These are phyloP conservation scores for Penstemon davidsonii DNA, from an alignment of 257 asterid species.

Conservation along the genomic window DNA sequence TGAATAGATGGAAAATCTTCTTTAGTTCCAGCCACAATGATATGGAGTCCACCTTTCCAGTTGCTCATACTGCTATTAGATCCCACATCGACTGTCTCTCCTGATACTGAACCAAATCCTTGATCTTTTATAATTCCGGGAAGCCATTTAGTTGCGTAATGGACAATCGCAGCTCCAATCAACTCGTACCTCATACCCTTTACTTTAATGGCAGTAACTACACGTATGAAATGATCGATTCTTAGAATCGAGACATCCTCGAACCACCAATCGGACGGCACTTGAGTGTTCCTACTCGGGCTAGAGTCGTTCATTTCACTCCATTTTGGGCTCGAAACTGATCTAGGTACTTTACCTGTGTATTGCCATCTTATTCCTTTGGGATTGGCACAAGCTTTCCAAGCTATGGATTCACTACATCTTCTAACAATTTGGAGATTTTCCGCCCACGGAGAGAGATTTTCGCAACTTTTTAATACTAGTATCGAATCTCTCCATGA, in stretches of 20 bases:
- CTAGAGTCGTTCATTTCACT: conserved; percentile 52
- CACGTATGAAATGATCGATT: conserved; percentile 58
- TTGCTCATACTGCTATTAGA: too few species aligned
- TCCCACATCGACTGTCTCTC: too few species aligned
- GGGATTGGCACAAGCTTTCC: conserved; percentile 74
- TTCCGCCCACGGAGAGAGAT: conserved; percentile 64
- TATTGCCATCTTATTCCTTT: conserved; percentile 49
- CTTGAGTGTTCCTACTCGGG: conserved; percentile 17
- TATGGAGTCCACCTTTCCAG: too few species aligned
- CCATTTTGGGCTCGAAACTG: conserved; percentile 55
- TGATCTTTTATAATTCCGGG: conserved; percentile 74
- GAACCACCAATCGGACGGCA: conserved; percentile 90
- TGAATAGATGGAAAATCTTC: conserved; percentile 60
- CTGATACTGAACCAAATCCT: conserved; percentile 35
- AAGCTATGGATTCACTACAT: conserved; percentile 79
- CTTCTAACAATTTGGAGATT: conserved; percentile 73
- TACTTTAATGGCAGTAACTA: conserved; percentile 67
- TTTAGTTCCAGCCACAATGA: too few species aligned
- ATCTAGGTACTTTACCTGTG: too few species aligned
- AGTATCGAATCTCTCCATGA: conserved; percentile 85
- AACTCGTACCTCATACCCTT: conserved; percentile 66
- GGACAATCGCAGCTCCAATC: conserved; percentile 67
- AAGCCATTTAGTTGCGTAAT: conserved; percentile 72
- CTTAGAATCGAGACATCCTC: conserved; percentile 82
- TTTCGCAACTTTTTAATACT: conserved; percentile 82